Conservation (phyloP, 208 protist genomes). For the Leishmania aethiopica region DNA sequence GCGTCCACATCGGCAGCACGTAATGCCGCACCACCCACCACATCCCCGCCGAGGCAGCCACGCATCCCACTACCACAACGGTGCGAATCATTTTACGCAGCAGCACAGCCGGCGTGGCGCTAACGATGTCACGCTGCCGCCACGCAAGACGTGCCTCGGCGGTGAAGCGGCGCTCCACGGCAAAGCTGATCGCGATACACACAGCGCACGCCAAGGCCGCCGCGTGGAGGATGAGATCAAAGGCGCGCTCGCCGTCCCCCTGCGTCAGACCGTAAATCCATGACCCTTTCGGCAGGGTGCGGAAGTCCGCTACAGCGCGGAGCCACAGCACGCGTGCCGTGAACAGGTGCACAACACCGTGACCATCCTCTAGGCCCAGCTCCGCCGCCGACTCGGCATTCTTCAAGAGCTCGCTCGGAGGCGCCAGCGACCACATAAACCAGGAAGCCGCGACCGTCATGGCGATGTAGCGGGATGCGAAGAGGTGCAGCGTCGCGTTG, state of each 20-base stretch:
- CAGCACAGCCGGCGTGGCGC: slow-evolving; percentile 59
- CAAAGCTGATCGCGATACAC: slow-evolving; percentile 29
- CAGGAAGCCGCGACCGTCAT: slow-evolving; percentile 36
- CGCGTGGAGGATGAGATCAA: slow-evolving; percentile 23
- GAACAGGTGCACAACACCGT: slow-evolving; percentile 28
- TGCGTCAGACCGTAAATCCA: slow-evolving; percentile 26
- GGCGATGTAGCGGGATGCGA: slow-evolving; percentile 56
- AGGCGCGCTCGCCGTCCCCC: slow-evolving; percentile 21
- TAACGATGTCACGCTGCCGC: slow-evolving; percentile 46
- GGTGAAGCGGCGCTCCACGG: slow-evolving; percentile 27
- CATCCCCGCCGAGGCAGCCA: slow-evolving; percentile 31
- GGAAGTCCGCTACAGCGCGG: slow-evolving; percentile 28
- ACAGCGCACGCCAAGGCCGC: slow-evolving; percentile 6
- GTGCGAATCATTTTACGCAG: slow-evolving; percentile 71
- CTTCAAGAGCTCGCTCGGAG: slow-evolving; percentile 23
- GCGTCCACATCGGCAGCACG: slow-evolving; percentile 42
- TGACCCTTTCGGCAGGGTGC: slow-evolving; percentile 9
- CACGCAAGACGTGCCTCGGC: slow-evolving; percentile 36
- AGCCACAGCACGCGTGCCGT: slow-evolving; percentile 32
- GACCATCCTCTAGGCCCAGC: slow-evolving; percentile 16
- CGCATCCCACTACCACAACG: slow-evolving; percentile 58
- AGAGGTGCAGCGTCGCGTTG: slow-evolving; percentile 48
- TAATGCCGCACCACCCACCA: slow-evolving; percentile 27
- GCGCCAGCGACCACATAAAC: slow-evolving; percentile 29
- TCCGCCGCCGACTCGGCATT: slow-evolving; percentile 9